These are phyloP conservation scores for Marasmius oreades DNA, from an alignment of 1,284 basidiomycete species.

Conservation along the genomic window DNA sequence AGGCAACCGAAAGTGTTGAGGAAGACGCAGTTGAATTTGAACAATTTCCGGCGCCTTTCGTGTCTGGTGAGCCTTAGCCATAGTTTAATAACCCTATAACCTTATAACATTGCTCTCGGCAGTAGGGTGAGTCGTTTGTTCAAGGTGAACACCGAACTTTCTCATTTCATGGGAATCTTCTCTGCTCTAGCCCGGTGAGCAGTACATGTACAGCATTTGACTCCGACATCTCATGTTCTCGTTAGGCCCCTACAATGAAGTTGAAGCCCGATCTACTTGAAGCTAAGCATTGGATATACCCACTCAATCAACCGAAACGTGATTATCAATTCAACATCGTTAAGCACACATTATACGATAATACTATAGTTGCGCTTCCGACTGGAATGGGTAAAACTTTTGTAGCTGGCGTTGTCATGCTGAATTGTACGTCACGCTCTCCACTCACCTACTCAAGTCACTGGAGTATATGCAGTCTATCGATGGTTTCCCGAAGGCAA, in stretches of 20 bases:
- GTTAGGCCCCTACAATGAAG: slow-evolving; percentile 75
- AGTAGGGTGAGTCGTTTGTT: neutral
- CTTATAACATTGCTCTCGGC: neutral
- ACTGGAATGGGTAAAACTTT: slow-evolving; percentile 99
- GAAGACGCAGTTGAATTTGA: slow-evolving; percentile 66
- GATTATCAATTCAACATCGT: slow-evolving; percentile 97
- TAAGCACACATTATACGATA: slow-evolving; percentile 83
- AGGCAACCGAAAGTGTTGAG: slow-evolving; percentile 41
- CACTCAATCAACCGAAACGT: slow-evolving; percentile 84
- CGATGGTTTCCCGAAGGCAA: slow-evolving; percentile 94
- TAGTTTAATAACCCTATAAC: neutral
- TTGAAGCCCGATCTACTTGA: slow-evolving; percentile 73
- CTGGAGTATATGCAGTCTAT: slow-evolving; percentile 55
- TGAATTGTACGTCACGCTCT: slow-evolving; percentile 68
- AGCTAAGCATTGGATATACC: slow-evolving; percentile 88
- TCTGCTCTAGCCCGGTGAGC: slow-evolving; percentile 30
- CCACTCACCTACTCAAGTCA: neutral
- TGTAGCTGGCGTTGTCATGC: slow-evolving; percentile 95
- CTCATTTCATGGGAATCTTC: neutral
- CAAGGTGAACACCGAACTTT: neutral
- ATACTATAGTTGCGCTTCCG: slow-evolving; percentile 92
- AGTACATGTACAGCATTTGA: slow-evolving; percentile 1
- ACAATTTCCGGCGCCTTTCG: slow-evolving; percentile 76
- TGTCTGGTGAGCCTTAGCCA: slow-evolving; percentile 47
- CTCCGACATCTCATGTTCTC: slow-evolving; percentile 8